These are phyloP conservation scores for Phytophthora colocasiae DNA, from an alignment of 352 stramenopile species.

Conservation along the genomic window DNA sequence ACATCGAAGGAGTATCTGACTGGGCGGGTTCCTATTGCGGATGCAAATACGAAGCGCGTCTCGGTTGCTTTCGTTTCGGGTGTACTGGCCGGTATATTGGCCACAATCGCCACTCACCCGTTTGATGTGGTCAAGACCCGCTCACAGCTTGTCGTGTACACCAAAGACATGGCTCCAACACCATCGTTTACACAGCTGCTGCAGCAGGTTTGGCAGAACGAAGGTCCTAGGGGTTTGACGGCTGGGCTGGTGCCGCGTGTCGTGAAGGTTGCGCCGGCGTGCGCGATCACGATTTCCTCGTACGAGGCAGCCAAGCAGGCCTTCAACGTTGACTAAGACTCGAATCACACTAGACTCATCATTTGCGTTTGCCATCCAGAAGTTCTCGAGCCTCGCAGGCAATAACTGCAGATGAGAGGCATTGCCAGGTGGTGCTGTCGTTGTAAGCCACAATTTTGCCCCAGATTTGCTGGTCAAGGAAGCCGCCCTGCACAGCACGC, in stretches of 20 bases:
- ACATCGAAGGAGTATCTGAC: slow-evolving; percentile 65
- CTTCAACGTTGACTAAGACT: slow-evolving; percentile 44
- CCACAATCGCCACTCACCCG: slow-evolving; percentile 92
- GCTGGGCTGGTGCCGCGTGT: slow-evolving; percentile 63
- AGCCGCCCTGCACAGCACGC: slow-evolving; percentile 4
- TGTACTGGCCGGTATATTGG: slow-evolving; percentile 80
- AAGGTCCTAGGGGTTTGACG: slow-evolving; percentile 53
- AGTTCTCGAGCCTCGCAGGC: background rate
- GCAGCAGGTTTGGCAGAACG: slow-evolving; percentile 48
- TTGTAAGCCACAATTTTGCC: slow-evolving; percentile 34
- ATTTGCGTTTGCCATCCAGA: background rate
- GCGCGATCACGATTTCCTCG: slow-evolving; percentile 83
- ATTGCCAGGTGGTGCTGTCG: slow-evolving; percentile 1
- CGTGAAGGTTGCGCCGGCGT: slow-evolving; percentile 76
- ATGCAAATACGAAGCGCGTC: slow-evolving; percentile 43
- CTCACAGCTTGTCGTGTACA: slow-evolving; percentile 69
- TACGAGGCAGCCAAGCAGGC: slow-evolving; percentile 77
- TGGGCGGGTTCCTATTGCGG: slow-evolving; percentile 30
- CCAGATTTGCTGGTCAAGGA: slow-evolving; percentile 34
- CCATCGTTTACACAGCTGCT: slow-evolving; percentile 55
- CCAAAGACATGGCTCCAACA: slow-evolving; percentile 26
- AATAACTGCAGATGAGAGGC: background rate
- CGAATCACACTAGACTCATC: slow-evolving; percentile 16
- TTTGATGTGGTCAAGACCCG: slow-evolving; percentile 97
- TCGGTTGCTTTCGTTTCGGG: slow-evolving; percentile 87